Conservation (phyloP, 116 monocot genomes). For the Phalaenopsis hybrid region DNA sequence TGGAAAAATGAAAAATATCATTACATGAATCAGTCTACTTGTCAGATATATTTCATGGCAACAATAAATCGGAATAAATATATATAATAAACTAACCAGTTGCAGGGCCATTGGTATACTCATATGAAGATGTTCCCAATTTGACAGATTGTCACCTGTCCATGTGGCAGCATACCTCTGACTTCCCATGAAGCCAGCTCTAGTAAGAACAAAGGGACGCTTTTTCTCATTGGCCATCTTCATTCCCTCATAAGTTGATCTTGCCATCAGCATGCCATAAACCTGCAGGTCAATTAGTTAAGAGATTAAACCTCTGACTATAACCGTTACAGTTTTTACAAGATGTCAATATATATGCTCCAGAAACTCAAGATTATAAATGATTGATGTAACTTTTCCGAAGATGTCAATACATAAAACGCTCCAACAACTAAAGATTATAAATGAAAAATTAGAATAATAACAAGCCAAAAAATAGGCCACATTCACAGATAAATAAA, state of each 20-base stretch:
- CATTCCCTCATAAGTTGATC: constrained; percentile 95
- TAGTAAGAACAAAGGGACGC: constrained; percentile 94
- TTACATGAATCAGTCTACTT: background rate
- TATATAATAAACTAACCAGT: constrained; percentile 52
- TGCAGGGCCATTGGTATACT: constrained; percentile 91
- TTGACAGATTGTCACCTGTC: constrained; percentile 90
- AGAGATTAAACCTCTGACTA: background rate
- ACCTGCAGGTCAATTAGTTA: constrained; percentile 34
- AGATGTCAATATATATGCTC: constrained; percentile 1
- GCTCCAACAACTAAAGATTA: background rate
- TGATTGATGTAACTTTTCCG: no score
- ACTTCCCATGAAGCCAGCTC: constrained; percentile 94
- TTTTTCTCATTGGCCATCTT: constrained; percentile 52
- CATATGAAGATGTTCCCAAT: constrained; percentile 97
- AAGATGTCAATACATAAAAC: constrained; percentile 4
- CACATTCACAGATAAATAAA: background rate
- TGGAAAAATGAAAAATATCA: background rate
- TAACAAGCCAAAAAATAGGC: background rate
- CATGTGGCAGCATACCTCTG: constrained; percentile 99
- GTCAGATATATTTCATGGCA: background rate
- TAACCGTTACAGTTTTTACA: background rate
- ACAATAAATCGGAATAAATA: background rate
- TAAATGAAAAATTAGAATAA: background rate
- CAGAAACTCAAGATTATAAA: background rate
- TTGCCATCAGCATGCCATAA: constrained; percentile 97